Evolutionary conservation across 805 yeast genomes (phyloP), one percentile per base, ranked within the genome.

Genomic region (Candida odintsovae): DNA sequence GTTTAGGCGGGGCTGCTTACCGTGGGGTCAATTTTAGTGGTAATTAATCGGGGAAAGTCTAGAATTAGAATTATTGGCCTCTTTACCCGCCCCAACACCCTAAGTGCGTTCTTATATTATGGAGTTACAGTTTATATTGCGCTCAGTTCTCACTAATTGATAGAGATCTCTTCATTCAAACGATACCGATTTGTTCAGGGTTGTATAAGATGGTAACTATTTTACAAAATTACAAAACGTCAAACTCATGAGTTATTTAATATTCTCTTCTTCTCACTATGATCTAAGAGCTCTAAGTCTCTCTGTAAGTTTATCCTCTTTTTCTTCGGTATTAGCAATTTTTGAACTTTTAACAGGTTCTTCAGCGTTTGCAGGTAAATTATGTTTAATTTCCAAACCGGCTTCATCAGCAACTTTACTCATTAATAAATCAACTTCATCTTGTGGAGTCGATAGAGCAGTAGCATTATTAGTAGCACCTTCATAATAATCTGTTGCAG

Each of bases 341-440:
- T 68, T 64, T 7, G 73, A 68, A 3, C 73, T 56, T 12, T 73
- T 75, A 1, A 80, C 70, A 15, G 89, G 80, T 50, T 80, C 86
- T 40, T 78, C 78, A 7, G 71, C 64, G 26, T 71, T 72, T 23
- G 70, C 66, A 15, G 70, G 74, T 51, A 95, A 78, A 43, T 88
- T 84, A 57, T 90, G 97, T 57, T 83, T 83, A 71, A 90, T 73
- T 63, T 94, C 98, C 38, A 94, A 72, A 2, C 99, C 99, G 0
- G 97, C 97, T 63, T 92, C 98, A 63, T 92, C 98, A 0, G 98
- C 98, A 15, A 94, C 90, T 64, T 87, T 89, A 60, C 76, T 89
- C 86, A 92, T 77, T 61, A 92, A 71, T 50, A 84, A 77, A 61
- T 94, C 97, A 31, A 92, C 99, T 52, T 90, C 94, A 48, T 92